Conservation (phyloP, 2,329 filamentous ascomycete genomes). For the Trichoderma citrinoviride region DNA sequence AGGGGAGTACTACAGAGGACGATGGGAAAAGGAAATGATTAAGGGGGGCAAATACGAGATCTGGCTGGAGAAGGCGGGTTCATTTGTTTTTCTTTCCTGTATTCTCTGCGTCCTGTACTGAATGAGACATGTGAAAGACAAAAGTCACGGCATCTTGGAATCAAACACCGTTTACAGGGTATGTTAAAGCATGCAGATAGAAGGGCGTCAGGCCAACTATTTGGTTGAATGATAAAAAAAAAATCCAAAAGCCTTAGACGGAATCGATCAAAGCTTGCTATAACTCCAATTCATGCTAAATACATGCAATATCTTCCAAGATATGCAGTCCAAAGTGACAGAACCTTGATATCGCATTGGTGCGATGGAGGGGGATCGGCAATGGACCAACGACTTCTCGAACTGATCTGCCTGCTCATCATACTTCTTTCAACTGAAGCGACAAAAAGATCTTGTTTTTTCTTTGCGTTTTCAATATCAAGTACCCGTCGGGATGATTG, state of each 20-base stretch:
- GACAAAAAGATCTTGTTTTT: too few species aligned
- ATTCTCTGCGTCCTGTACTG: background rate
- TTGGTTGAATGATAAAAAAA: constrained; percentile 4
- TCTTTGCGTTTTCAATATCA: too few species aligned
- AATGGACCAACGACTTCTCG: too few species aligned
- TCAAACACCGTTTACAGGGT: background rate
- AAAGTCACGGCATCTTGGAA: background rate
- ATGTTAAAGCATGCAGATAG: background rate
- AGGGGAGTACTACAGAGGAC: background rate
- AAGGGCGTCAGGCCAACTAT: background rate
- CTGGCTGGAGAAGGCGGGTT: background rate
- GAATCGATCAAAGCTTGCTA: too few species aligned
- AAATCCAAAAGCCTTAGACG: background rate
- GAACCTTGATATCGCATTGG: too few species aligned
- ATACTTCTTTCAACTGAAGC: too few species aligned
- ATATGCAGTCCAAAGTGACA: too few species aligned
- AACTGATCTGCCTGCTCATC: too few species aligned
- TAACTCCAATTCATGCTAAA: too few species aligned
- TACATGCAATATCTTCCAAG: too few species aligned
- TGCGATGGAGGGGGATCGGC: too few species aligned
- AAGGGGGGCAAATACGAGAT: background rate
- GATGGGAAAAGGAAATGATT: background rate
- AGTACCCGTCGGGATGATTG: background rate
- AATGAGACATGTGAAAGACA: background rate
- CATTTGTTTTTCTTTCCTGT: background rate